These are phyloP conservation scores for Auxenochlorella protothecoides DNA, from an alignment of 139 green algal genomes.

Conservation along the genomic window DNA sequence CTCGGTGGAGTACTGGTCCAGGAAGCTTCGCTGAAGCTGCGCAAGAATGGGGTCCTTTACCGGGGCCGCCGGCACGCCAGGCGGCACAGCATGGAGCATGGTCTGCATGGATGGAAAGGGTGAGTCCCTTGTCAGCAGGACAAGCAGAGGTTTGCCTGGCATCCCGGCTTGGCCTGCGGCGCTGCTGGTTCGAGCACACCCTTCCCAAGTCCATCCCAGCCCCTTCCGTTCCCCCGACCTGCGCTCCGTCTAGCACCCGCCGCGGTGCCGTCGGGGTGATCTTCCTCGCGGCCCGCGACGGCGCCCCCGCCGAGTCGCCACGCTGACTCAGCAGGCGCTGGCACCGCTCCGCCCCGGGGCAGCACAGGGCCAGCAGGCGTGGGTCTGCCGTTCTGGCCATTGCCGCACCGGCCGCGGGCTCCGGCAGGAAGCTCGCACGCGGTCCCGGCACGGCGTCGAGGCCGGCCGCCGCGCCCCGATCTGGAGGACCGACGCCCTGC, in stretches of 20 bases:
- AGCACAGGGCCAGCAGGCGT: slow-evolving; percentile 42
- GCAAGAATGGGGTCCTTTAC: slow-evolving; percentile 6
- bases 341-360: slow-evolving; percentile 27
- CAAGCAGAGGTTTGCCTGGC: too few species aligned
- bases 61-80: too few species aligned
- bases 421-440: neutral
- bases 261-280: slow-evolving; percentile 13
- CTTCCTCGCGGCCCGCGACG: slow-evolving; percentile 7
- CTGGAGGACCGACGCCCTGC: too few species aligned
- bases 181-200: too few species aligned
- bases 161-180: too few species aligned
- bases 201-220: too few species aligned
- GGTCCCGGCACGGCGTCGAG: neutral
- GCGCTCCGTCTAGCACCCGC: too few species aligned
- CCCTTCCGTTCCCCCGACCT: too few species aligned
- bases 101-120: too few species aligned
- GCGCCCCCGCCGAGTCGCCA: neutral
- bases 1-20: slow-evolving; percentile 35
- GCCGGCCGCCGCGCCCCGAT: too few species aligned
- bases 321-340: slow-evolving; percentile 7
- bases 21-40: slow-evolving; percentile 32
- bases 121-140: too few species aligned
- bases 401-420: neutral
- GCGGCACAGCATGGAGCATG: too few species aligned
- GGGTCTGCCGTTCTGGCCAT: neutral